Evolutionary conservation across 192 early-diverging fungal genomes (phyloP).

Genomic region (Coemansia pectinata): DNA sequence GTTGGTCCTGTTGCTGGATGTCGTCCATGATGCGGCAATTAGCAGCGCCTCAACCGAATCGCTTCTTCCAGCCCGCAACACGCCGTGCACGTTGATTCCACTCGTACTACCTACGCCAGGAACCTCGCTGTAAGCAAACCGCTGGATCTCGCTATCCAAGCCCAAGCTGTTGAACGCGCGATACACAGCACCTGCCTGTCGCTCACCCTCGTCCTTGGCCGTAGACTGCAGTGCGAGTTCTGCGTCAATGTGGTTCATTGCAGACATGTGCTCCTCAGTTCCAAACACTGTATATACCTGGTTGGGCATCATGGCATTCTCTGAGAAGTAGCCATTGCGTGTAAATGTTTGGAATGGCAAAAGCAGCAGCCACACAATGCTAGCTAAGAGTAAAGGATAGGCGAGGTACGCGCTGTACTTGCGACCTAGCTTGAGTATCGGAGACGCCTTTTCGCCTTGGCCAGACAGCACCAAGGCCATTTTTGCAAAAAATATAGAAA

Average conservation of each 20-base stretch:
- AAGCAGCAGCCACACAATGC: conserved; percentile 63
- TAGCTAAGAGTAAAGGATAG: conserved; percentile 60
- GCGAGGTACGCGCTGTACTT: conserved; percentile 52
- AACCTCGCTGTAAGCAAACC: conserved; percentile 28
- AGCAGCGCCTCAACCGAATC: conserved; percentile 90
- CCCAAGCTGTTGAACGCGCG: conserved; percentile 30
- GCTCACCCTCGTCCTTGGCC: not conserved
- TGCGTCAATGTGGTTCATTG: conserved; percentile 22
- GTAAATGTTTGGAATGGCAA: conserved; percentile 66
- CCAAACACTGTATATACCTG: conserved; percentile 57
- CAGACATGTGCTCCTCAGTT: conserved; percentile 17
- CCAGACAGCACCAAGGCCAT: conserved; percentile 53
- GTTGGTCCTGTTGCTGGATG: conserved; percentile 57
- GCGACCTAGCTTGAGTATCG: conserved; percentile 28
- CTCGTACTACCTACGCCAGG: conserved; percentile 21
- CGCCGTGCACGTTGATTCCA: conserved; percentile 79
- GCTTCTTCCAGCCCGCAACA: conserved; percentile 76
- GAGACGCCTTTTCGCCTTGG: conserved; percentile 50
- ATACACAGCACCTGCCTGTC: conserved; percentile 14
- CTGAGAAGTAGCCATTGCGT: conserved; percentile 69
- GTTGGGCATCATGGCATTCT: conserved; percentile 76
- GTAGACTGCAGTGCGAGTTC: conserved; percentile 3
- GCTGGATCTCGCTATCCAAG: conserved; percentile 45
- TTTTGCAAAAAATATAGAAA: conserved; percentile 1
- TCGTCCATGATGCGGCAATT: conserved; percentile 79